Evolutionary conservation across 2,329 filamentous ascomycete genomes (phyloP), one percentile per base, ranked within the genome.

Genomic region (Xylariales sp.): DNA sequence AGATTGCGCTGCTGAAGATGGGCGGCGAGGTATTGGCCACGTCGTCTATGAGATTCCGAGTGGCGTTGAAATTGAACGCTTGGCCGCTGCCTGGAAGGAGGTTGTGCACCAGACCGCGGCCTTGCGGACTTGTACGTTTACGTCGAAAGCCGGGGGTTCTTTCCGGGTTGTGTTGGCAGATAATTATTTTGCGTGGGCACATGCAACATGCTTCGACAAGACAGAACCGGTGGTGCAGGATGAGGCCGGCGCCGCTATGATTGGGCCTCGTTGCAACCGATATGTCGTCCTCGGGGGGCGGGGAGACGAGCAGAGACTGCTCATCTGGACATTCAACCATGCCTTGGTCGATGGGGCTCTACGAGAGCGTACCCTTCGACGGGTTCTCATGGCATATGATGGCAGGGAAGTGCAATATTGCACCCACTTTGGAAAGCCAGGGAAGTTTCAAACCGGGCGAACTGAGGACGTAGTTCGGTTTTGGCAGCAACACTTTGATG

Each of bases 321-420:
- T 66, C 52, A 57, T 66, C 52, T 66, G 64, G 64, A 66, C 64
- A 45, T 66, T 66, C 36, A 48, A 32, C 34, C 64, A 66, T 53
- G 64, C 64, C 23, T 43, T 66, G n/a, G 57, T 66, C 1, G 64
- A 66, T 46, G 46, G 34, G 1, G 34, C 32, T 41, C 53, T 66
- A 32, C 58, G 30, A 23, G 36, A 54, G 10, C 53, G 48, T n/a
- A 59, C 36, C 28, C 64, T 67, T 39, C 58, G 32, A 48, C 52
- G 16, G 18, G 64, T 63, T 41, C 46, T 52, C n/a, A 36, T 48
- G 16, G 59, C 32, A 23, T 67, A 67, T 18, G 49, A 55, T 14
- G 54, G 49, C 52, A 9, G 23, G 32, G 28, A 50, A 43, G 48
- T 55, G 1, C 64, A 55, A 36, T 43, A 59, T 41, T 41, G 41